These are phyloP conservation scores for Fagus sylvatica DNA, from an alignment of 306 rosid genomes.

Conservation along the genomic window DNA sequence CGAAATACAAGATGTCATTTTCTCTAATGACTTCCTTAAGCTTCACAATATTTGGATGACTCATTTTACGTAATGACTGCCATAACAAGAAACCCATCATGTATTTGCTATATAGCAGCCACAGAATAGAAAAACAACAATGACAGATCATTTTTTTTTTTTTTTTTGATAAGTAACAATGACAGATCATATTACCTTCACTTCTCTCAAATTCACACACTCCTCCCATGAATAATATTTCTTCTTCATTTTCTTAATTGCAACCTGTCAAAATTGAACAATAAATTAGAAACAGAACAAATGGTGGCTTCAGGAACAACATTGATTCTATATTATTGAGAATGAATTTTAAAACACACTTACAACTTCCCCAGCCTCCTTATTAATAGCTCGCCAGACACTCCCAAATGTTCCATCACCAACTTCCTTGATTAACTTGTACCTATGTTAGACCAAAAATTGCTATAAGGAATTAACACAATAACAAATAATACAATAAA, in stretches of 20 bases:
- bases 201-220: slow-evolving; percentile 93
- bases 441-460: slow-evolving; percentile 41
- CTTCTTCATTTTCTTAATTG: slow-evolving; percentile 96
- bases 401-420: slow-evolving; percentile 98
- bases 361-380: slow-evolving; percentile 96
- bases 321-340: not conserved
- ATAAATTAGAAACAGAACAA: not conserved
- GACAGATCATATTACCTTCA: slow-evolving; percentile 59
- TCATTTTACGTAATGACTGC: slow-evolving; percentile 87
- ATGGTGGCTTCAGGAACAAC: not conserved
- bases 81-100: slow-evolving; percentile 8
- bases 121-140: not conserved
- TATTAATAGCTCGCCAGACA: slow-evolving; percentile 94
- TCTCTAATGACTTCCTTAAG: slow-evolving; percentile 96
- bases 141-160: not conserved
- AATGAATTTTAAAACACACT: slow-evolving; percentile 33
- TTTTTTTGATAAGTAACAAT: not conserved
- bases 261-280: slow-evolving; percentile 59
- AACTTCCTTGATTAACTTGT: slow-evolving; percentile 93
- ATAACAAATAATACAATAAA: not conserved
- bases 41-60: slow-evolving; percentile 91
- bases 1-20: slow-evolving; percentile 79
- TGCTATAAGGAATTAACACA: not conserved
- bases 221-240: slow-evolving; percentile 96
- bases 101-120: not conserved